Conservation (phyloP, 139 green algal genomes). For the Diplosphaera chodatii region DNA sequence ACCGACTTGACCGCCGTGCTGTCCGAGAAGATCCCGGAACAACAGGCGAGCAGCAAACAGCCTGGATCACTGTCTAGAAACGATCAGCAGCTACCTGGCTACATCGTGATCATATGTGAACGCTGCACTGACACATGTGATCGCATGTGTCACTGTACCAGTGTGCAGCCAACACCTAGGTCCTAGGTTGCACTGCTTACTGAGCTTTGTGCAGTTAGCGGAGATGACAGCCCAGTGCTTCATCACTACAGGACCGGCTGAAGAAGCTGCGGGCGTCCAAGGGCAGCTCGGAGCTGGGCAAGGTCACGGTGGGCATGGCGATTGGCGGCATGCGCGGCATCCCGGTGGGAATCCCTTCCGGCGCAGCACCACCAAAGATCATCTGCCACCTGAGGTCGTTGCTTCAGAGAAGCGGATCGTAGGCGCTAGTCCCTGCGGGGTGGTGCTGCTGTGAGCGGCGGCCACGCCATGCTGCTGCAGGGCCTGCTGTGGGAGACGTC, state of each 20-base stretch:
- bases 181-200: too few species aligned
- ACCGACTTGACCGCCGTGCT: constrained; percentile 51
- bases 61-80: too few species aligned
- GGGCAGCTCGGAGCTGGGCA: constrained; percentile 68
- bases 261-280: constrained; percentile 78
- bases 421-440: neutral
- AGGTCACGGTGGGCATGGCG: constrained; percentile 80
- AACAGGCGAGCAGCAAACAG: constrained; percentile 44
- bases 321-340: constrained; percentile 98
- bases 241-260: constrained; percentile 66
- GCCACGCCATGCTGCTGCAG: constrained; percentile 27
- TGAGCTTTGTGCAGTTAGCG: too few species aligned
- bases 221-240: neutral
- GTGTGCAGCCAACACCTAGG: neutral
- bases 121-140: too few species aligned
- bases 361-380: neutral
- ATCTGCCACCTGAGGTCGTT: constrained; percentile 2
- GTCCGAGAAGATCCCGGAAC: constrained; percentile 53
- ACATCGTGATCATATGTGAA: too few species aligned
- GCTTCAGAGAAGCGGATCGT: too few species aligned
- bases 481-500: constrained; percentile 97
- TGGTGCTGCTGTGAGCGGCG: neutral
- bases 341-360: constrained; percentile 37
- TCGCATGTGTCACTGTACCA: too few species aligned
- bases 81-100: too few species aligned